Conservation (phyloP, 116 monocot species). For the Posidonia oceanica region DNA sequence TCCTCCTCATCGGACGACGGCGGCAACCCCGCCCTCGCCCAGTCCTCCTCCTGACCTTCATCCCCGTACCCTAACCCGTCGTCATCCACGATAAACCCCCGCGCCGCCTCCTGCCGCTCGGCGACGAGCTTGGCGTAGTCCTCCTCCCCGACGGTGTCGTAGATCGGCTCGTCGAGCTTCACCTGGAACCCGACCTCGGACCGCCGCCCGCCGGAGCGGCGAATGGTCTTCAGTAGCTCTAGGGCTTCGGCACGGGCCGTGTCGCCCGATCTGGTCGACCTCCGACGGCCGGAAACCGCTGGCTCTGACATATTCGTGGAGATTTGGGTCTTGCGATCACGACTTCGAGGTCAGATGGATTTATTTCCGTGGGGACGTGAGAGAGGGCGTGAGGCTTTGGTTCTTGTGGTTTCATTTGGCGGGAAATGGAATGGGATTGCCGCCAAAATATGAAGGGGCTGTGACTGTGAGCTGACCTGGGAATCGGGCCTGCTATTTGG, state of each 20-base stretch:
- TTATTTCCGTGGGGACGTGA: too few species aligned
- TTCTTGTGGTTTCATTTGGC: too few species aligned
- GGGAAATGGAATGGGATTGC: too few species aligned
- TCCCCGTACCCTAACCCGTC: slow-evolving; percentile 83
- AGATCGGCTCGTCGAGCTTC: slow-evolving; percentile 80
- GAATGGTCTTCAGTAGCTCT: slow-evolving; percentile 12
- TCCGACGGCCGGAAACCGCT: slow-evolving; percentile 11
- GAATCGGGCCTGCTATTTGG: too few species aligned
- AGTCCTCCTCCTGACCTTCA: slow-evolving; percentile 90
- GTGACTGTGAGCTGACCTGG: too few species aligned
- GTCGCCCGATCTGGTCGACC: slow-evolving; percentile 5
- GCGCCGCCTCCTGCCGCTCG: slow-evolving; percentile 52
- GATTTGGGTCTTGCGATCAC: slow-evolving; percentile 7
- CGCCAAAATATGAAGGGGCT: too few species aligned
- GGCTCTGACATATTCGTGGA: slow-evolving; percentile 1
- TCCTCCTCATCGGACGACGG: slow-evolving; percentile 49
- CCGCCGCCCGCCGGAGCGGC: slow-evolving; percentile 11
- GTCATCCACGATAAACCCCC: slow-evolving; percentile 81
- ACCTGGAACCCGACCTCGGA: slow-evolving; percentile 15
- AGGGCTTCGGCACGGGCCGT: slow-evolving; percentile 9
- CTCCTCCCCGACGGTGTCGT: slow-evolving; percentile 76
- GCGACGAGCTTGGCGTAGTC: slow-evolving; percentile 73
- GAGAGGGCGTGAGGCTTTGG: too few species aligned
- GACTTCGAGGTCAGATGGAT: not conserved
- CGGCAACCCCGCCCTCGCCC: slow-evolving; percentile 37